A percentile compares a stretch with the other conserved stretches of the same genome.
These are phyloP conservation scores for Globisporangium nodosum DNA, from an alignment of 352 stramenopile genomes.

Conservation along the genomic window DNA sequence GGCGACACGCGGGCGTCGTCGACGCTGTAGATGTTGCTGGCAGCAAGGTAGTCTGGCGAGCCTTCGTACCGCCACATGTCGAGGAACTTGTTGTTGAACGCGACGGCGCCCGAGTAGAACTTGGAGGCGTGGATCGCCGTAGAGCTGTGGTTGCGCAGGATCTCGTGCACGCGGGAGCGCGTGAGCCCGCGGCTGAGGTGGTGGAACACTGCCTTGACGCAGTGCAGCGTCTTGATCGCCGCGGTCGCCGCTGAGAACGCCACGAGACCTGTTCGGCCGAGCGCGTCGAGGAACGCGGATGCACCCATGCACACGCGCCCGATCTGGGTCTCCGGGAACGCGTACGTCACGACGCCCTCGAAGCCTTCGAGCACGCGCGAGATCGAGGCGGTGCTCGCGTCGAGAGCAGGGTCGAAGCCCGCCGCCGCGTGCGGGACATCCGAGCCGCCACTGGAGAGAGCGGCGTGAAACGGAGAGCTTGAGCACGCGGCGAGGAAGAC, in stretches of 20 bases:
- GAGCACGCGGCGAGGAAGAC: slow-evolving; percentile 64
- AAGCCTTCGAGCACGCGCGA: slow-evolving; percentile 33
- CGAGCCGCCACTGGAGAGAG: slow-evolving; percentile 12
- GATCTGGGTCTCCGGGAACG: slow-evolving; percentile 42
- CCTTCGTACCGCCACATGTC: slow-evolving; percentile 80
- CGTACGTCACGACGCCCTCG: slow-evolving; percentile 44
- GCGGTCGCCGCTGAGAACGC: slow-evolving; percentile 38
- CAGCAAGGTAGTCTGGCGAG: slow-evolving; percentile 68
- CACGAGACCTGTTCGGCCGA: slow-evolving; percentile 48
- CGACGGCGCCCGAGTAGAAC: slow-evolving; percentile 66
- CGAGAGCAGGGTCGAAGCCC: background rate
- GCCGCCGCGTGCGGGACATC: background rate
- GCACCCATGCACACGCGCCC: slow-evolving; percentile 61
- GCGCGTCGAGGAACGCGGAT: slow-evolving; percentile 58
- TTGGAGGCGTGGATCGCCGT: slow-evolving; percentile 59
- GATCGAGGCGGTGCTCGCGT: slow-evolving; percentile 22
- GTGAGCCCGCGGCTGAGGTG: slow-evolving; percentile 65
- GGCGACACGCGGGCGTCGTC: slow-evolving; percentile 7
- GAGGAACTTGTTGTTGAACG: slow-evolving; percentile 79
- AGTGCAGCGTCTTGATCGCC: slow-evolving; percentile 43
- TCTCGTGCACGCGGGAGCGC: slow-evolving; percentile 54
- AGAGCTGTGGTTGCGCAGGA: slow-evolving; percentile 61
- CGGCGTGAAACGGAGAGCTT: slow-evolving; percentile 41
- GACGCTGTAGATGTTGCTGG: slow-evolving; percentile 25
- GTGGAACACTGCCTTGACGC: slow-evolving; percentile 73